A percentile compares a stretch with the other conserved stretches of the same genome.
phyloP scores from a whole-genome alignment of 2,329 filamentous ascomycete genomes.

The Monosporascus sp. region DNA sequence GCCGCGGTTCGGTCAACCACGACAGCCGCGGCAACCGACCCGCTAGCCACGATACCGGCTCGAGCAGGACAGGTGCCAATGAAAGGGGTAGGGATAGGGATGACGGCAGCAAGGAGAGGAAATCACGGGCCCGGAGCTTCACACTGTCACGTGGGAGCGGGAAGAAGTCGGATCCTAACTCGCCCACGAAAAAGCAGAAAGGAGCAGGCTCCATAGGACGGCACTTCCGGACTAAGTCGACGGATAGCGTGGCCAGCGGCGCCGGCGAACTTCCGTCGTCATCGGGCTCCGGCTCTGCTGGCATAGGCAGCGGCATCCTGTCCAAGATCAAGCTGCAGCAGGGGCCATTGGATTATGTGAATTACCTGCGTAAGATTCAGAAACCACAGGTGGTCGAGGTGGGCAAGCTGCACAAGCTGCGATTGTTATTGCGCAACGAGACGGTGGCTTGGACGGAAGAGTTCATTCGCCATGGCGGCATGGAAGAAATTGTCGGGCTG shows the following conservation, averaged over 20 bases:
- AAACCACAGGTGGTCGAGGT: slow-evolving; percentile 83
- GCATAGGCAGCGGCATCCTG: slow-evolving; percentile 52
- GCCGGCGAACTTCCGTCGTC: slow-evolving; percentile 33
- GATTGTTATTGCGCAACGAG: slow-evolving; percentile 85
- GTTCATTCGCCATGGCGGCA: slow-evolving; percentile 84
- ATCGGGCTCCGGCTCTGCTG: slow-evolving; percentile 41
- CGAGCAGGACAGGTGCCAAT: slow-evolving; percentile 29
- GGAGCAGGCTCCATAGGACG: slow-evolving; percentile 57
- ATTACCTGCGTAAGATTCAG: slow-evolving; percentile 73
- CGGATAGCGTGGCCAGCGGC: slow-evolving; percentile 61
- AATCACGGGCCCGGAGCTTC: slow-evolving; percentile 69
- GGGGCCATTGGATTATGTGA: slow-evolving; percentile 76
- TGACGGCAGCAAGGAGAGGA: slow-evolving; percentile 44
- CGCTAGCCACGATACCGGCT: slow-evolving; percentile 27
- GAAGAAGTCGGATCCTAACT: slow-evolving; percentile 54
- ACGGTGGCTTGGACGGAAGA: slow-evolving; percentile 92
- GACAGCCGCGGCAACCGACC: slow-evolving; percentile 29
- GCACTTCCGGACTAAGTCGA: slow-evolving; percentile 66
- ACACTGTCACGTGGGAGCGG: slow-evolving; percentile 58
- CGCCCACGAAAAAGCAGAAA: slow-evolving; percentile 70
- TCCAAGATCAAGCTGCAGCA: slow-evolving; percentile 69
- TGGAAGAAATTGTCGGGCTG: slow-evolving; percentile 83
- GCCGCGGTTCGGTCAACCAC: slow-evolving; percentile 42
- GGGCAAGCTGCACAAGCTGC: slow-evolving; percentile 90
- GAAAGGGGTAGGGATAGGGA: slow-evolving; percentile 33